Conservation (phyloP, 768 basidiomycete genomes). For the Trichaptum fuscoviolaceum region DNA sequence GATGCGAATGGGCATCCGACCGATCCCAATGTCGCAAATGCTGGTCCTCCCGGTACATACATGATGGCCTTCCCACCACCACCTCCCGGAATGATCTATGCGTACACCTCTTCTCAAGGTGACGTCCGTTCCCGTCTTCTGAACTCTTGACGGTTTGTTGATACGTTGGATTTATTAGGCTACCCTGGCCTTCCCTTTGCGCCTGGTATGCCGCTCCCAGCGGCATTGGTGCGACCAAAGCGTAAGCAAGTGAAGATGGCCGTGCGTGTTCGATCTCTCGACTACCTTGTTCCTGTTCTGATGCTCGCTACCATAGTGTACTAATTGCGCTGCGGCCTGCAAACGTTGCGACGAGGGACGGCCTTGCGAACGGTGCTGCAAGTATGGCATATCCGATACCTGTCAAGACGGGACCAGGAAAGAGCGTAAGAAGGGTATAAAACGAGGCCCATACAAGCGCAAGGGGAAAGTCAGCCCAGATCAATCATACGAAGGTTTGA, state of each 20-base stretch:
- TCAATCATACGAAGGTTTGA: slow-evolving; percentile 22
- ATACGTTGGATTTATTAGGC: background rate
- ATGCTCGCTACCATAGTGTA: slow-evolving; percentile 33
- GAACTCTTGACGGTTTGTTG: background rate
- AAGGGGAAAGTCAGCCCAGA: slow-evolving; percentile 31
- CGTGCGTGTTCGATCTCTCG: slow-evolving; percentile 27
- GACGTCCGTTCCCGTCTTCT: background rate
- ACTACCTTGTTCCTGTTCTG: background rate
- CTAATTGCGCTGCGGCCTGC: slow-evolving; percentile 52
- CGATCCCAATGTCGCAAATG: slow-evolving; percentile 28
- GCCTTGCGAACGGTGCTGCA: slow-evolving; percentile 59
- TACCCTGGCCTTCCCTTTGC: background rate
- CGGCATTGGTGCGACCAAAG: slow-evolving; percentile 30
- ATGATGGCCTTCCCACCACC: slow-evolving; percentile 32
- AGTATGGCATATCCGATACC: slow-evolving; percentile 53
- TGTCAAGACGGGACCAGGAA: slow-evolving; percentile 59
- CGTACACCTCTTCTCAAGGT: slow-evolving; percentile 31
- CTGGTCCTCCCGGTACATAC: slow-evolving; percentile 24
- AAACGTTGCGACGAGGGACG: slow-evolving; percentile 54
- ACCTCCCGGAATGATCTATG: slow-evolving; percentile 39
- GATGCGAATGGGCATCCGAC: slow-evolving; percentile 13
- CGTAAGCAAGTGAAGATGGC: slow-evolving; percentile 59
- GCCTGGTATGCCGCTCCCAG: slow-evolving; percentile 17
- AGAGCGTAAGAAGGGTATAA: slow-evolving; percentile 57
- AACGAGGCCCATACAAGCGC: slow-evolving; percentile 54